These are phyloP conservation scores for Ampelocalamus luodianensis DNA, from an alignment of 176 grass and related monocot species.

Conservation along the genomic window DNA sequence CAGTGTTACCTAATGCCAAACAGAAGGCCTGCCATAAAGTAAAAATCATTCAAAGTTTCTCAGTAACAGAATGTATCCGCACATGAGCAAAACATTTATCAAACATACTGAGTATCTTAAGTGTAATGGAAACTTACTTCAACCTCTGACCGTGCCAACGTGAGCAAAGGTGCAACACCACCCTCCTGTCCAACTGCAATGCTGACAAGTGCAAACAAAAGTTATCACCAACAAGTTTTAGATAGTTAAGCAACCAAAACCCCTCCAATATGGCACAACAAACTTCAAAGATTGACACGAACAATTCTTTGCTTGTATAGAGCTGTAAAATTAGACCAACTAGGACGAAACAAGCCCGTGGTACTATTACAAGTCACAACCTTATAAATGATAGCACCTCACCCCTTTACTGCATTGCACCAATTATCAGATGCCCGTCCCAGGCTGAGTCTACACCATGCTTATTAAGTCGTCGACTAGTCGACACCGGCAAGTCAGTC, in stretches of 20 bases:
- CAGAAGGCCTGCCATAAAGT: slow-evolving; percentile 24
- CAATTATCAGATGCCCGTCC: background rate
- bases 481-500: too few relatives aligned
- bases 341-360: slow-evolving; percentile 1
- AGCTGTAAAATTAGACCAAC: slow-evolving; percentile 25
- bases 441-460: background rate
- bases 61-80: slow-evolving; percentile 7
- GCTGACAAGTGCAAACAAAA: slow-evolving; percentile 58
- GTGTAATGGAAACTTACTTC: slow-evolving; percentile 73
- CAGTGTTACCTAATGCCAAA: background rate
- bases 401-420: background rate
- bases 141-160: slow-evolving; percentile 82
- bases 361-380: background rate
- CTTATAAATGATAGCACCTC: background rate
- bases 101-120: slow-evolving; percentile 18
- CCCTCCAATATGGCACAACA: background rate
- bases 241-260: slow-evolving; percentile 26
- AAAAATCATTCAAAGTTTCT: slow-evolving; percentile 20
- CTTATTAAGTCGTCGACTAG: too few relatives aligned
- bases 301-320: background rate
- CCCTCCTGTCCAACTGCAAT: slow-evolving; percentile 98
- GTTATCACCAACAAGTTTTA: slow-evolving; percentile 34
- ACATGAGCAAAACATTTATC: slow-evolving; percentile 19
- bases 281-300: background rate
- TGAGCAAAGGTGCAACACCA: slow-evolving; percentile 90